These are phyloP conservation scores for Cystobasidium pallidum DNA, from an alignment of 1,284 basidiomycete species.

Conservation along the genomic window DNA sequence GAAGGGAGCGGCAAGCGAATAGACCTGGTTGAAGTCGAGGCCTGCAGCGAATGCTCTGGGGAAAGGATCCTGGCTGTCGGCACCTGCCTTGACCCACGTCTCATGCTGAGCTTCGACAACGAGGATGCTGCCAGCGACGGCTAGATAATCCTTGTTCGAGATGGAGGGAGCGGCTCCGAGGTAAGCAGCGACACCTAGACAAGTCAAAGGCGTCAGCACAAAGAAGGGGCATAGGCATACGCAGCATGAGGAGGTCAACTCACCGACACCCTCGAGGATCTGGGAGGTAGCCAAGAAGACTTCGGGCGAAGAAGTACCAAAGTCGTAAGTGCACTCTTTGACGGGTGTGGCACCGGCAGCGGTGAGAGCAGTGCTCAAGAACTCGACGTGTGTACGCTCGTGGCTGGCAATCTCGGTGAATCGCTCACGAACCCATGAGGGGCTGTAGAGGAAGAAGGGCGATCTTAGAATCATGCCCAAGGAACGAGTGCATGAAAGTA, in stretches of 20 bases:
- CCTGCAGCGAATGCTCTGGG: conserved; percentile 46
- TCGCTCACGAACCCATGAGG: conserved; percentile 43
- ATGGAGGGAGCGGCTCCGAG: conserved; percentile 46
- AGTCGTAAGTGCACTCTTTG: conserved; percentile 65
- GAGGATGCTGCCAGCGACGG: conserved; percentile 58
- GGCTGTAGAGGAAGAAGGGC: conserved; percentile 14
- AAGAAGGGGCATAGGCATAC: too few relatives aligned
- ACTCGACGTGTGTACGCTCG: conserved; percentile 64
- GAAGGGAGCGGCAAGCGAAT: conserved; percentile 57
- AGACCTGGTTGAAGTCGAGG: conserved; percentile 46
- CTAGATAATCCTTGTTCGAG: conserved; percentile 53
- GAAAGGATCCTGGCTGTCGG: conserved; percentile 39
- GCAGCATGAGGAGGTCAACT: conserved; percentile 40
- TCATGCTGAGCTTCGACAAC: conserved; percentile 55
- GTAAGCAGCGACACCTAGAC: conserved; percentile 43
- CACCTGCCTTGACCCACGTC: conserved; percentile 35
- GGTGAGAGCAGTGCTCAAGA: conserved; percentile 61
- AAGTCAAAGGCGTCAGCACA: too few relatives aligned
- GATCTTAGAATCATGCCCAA: background rate
- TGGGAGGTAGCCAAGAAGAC: conserved; percentile 64
- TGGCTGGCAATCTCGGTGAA: conserved; percentile 65
- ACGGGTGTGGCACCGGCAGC: conserved; percentile 61
- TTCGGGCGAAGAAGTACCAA: conserved; percentile 63
- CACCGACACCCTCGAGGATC: conserved; percentile 66
- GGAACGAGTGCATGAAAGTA: background rate